Evolutionary conservation across 129 eudicot genomes (phyloP), one percentile per base, ranked within the genome.

Genomic region (Ambrosia artemisiifolia): DNA sequence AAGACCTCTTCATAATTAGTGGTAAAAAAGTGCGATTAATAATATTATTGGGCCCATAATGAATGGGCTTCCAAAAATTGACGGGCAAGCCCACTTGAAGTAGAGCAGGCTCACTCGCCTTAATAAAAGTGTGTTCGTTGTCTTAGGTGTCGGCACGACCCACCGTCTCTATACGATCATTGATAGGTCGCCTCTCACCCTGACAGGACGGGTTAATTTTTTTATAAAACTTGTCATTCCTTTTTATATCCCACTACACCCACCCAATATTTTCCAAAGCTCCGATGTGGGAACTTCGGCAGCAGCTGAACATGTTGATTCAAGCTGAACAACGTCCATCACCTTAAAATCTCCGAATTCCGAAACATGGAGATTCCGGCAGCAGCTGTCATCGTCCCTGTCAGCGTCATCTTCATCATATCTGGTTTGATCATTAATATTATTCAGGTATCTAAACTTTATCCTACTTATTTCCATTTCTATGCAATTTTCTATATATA

Each of bases 401-500:
- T 93, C 63, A 95, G 96, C 74, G 67, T 93, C 61, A 79, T 93
- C 70, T 93, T 93, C 85, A 85, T 93, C 74, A 32, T 84, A 36
- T 87, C 98, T 11, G 98, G 98, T 48, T 81, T 93, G 67, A 75
- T 87, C 80, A 83, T 93, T 71, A 93, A 90, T 79, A 63, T 87
- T 75, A 74, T 90, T 69, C 98, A 90, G 96, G 98, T 93, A 8
- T n/a, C 5, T 77, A 40, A 7, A 40, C 44, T 30, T 40, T 69
- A 2, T 20, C 36, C 61, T 77, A 77, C 56, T 69, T 14, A 49
- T 61, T 62, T 32, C 3, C 17, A 3, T 50, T 9, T 49, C 1
- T 16, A 62, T 61, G 0, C 7, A 5, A 33, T 1, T 38, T 3
- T 40, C 9, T 10, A 43, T 19, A 36, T 36, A 36, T 5, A 38